These are phyloP conservation scores for Novymonas esmeraldas DNA, from an alignment of 208 protist species.

Conservation along the genomic window DNA sequence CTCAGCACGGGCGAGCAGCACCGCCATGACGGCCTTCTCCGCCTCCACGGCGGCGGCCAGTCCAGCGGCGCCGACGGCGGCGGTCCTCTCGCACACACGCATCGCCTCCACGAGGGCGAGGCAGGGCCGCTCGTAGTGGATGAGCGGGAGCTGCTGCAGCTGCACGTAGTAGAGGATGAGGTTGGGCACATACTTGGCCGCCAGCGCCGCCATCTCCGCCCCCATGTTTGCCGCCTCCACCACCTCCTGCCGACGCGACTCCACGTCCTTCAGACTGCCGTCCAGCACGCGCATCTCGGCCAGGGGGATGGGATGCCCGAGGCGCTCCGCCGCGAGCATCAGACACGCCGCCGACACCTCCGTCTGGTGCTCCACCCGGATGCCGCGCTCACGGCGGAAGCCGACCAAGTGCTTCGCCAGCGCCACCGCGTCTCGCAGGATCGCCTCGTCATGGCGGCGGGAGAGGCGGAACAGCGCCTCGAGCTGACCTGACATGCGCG, in stretches of 20 bases:
- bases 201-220: constrained; percentile 37
- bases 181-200: constrained; percentile 40
- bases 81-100: constrained; percentile 11
- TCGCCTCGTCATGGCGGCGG: constrained; percentile 32
- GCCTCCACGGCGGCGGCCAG: constrained; percentile 46
- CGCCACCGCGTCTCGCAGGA: constrained; percentile 44
- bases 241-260: constrained; percentile 55
- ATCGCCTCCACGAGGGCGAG: constrained; percentile 49
- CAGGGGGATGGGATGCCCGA: constrained; percentile 58
- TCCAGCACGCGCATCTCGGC: constrained; percentile 70
- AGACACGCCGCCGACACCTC: constrained; percentile 75
- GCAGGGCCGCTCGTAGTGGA: constrained; percentile 55
- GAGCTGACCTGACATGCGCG: constrained; percentile 47
- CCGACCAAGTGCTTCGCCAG: constrained; percentile 59
- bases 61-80: constrained; percentile 9
- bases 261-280: constrained; percentile 56
- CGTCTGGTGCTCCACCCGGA: constrained; percentile 48
- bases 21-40: constrained; percentile 54
- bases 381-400: constrained; percentile 50
- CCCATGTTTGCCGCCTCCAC: constrained; percentile 40
- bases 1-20: constrained; percentile 60
- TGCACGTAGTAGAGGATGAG: constrained; percentile 67
- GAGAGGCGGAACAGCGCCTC: constrained; percentile 61
- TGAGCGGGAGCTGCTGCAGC: constrained; percentile 60
- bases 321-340: constrained; percentile 62